Base-by-base conservation (phyloP, 2,329 filamentous ascomycete genomes). In the Penicillium hesseltinei region DNA sequence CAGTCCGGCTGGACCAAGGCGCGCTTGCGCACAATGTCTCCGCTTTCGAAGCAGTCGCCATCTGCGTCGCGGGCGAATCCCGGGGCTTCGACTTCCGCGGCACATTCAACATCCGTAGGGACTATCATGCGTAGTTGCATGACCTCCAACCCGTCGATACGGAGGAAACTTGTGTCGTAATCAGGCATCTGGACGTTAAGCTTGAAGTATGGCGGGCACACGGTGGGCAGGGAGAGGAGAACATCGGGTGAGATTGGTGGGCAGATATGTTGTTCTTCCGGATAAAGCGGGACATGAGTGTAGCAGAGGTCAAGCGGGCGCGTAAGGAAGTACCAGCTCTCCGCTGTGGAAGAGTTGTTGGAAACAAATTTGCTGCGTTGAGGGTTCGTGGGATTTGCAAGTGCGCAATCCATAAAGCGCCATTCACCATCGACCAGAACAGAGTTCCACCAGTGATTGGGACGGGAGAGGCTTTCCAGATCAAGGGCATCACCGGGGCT, bases 371-470 rank as follows among this genome's bases (percentile, higher is more conserved):
- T 80, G 17, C 80, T 81, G 47, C 95, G 85, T 56, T 85, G 87
- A 10, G 94, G 93, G 68, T 97, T 91, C 0, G 93, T 96, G 13
- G 93, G 92, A 62, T 89, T 92, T 4, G 94, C 92, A 47, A 99
- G 81, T 36, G 91, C 95, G 72, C 91, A 94, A 73, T 99, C 94
- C 79, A 99, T 91, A 63, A 97, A 89, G 50, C 94, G 89, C 94
- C 94, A 99, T 75, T 97, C 92, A 23, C 90, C 88, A 73, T 99
- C 94, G 9, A 97, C 87, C 36, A 97, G 78, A 19, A 97, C 91
- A 0, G 91, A 88, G 66, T 99, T 99, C 94, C 94, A 99, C 87
- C 90, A 97, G 76, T 99, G 94, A 69, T 99, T 99, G 0, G 93
- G 84, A 31, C 88, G 86, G n/a, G 91, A 90, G 73, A 93, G 85